These are phyloP conservation scores for Microdochium bolleyi DNA, from an alignment of 2,329 filamentous ascomycete species.

Conservation along the genomic window DNA sequence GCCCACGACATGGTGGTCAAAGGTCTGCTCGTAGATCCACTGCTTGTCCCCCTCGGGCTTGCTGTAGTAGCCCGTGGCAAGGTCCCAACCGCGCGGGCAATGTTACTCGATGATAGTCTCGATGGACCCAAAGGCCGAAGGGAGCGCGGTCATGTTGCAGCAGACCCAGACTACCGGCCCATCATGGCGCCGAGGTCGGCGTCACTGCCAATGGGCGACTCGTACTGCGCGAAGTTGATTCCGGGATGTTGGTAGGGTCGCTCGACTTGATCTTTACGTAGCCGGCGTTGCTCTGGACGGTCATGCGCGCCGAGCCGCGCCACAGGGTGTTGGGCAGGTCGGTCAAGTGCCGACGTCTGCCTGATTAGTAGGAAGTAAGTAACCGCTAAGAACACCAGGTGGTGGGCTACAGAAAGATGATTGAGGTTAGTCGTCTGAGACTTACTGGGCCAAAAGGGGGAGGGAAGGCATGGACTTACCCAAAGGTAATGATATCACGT, in stretches of 20 bases:
- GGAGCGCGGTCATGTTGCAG: background rate
- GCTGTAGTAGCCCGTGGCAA: background rate
- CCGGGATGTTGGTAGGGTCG: constrained; percentile 40
- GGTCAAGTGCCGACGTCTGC: background rate
- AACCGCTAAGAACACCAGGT: background rate
- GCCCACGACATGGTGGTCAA: background rate
- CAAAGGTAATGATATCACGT: background rate
- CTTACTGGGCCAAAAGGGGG: background rate
- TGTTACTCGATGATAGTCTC: background rate
- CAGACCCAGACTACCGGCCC: constrained; percentile 16
- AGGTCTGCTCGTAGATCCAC: background rate
- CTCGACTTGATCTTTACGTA: constrained; percentile 38
- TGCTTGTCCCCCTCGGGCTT: background rate
- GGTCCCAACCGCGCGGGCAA: background rate
- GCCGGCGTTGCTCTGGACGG: constrained; percentile 31
- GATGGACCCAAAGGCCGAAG: background rate
- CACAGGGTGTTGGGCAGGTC: background rate
- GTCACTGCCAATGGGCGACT: constrained; percentile 29
- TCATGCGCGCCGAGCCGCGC: background rate
- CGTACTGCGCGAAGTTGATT: constrained; percentile 34
- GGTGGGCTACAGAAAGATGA: background rate
- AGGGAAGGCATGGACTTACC: background rate
- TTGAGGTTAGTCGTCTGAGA: background rate
- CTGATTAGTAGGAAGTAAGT: background rate
- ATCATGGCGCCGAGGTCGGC: constrained; percentile 33